Conservation (phyloP, 805 yeast species). For the Candida alai region DNA sequence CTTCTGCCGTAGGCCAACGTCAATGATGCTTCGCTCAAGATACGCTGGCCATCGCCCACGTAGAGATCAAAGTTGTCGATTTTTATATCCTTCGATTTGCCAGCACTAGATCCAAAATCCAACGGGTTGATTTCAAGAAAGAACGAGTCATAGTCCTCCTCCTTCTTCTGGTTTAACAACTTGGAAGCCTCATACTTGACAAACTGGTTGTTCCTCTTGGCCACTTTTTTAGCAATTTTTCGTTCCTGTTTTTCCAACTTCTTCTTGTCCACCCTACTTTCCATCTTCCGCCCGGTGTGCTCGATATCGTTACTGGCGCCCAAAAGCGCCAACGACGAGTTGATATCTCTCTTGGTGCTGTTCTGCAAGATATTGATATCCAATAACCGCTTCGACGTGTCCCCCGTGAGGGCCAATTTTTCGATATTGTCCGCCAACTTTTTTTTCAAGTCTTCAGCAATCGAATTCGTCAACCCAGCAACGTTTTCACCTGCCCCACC, state of each 20-base stretch:
- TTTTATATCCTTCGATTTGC: slow-evolving; percentile 95
- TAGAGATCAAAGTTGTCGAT: slow-evolving; percentile 89
- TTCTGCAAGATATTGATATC: slow-evolving; percentile 67
- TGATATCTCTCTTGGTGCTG: slow-evolving; percentile 64
- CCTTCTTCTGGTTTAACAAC: slow-evolving; percentile 59
- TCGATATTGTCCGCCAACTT: slow-evolving; percentile 67
- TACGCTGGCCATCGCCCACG: slow-evolving; percentile 94
- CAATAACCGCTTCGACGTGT: slow-evolving; percentile 80
- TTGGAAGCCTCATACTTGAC: slow-evolving; percentile 94
- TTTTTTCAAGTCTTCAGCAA: slow-evolving; percentile 46
- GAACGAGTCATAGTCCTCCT: slow-evolving; percentile 87
- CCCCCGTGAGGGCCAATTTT: slow-evolving; percentile 75
- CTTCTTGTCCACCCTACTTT: slow-evolving; percentile 92
- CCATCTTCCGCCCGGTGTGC: slow-evolving; percentile 87
- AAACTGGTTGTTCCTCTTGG: slow-evolving; percentile 79
- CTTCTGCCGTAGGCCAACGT: slow-evolving; percentile 89
- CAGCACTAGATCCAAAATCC: slow-evolving; percentile 78
- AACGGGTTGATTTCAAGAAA: slow-evolving; percentile 93
- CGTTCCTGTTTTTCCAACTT: slow-evolving; percentile 96
- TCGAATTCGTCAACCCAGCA: slow-evolving; percentile 38
- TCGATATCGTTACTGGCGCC: slow-evolving; percentile 84
- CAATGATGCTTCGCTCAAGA: slow-evolving; percentile 80
- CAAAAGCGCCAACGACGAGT: slow-evolving; percentile 69
- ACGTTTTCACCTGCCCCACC: slow-evolving; percentile 71
- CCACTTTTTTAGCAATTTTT: slow-evolving; percentile 95